A percentile compares a stretch with the other conserved stretches of the same genome.
Conservation (phyloP, 2,329 filamentous ascomycete species). For the Colletotrichum caudatum region DNA sequence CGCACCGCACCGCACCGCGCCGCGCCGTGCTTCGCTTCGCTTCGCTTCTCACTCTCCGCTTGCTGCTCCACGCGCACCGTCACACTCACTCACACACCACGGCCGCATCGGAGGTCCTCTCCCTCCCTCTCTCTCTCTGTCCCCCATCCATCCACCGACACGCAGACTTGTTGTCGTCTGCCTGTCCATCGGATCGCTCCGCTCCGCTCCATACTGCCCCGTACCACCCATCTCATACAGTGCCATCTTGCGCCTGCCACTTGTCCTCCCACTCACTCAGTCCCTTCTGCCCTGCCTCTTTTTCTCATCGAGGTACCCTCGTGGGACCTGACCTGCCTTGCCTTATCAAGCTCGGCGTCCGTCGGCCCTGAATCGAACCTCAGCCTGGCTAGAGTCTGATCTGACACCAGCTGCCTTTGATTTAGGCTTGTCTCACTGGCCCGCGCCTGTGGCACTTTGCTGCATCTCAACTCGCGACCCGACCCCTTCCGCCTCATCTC, state of each 20-base stretch:
- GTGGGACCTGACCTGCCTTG: conserved; percentile 16
- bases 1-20: conserved; percentile 1
- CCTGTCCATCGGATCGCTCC: conserved; percentile 10
- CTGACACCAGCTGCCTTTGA: conserved; percentile 19
- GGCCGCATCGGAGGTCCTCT: conserved; percentile 23
- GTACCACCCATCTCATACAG: background rate
- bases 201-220: conserved; percentile 2
- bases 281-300: background rate
- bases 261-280: background rate
- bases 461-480: background rate
- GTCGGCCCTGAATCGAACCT: conserved; percentile 30
- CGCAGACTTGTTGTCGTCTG: conserved; percentile 7
- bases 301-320: conserved; percentile 12
- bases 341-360: conserved; percentile 18
- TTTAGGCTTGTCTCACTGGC: conserved; percentile 37
- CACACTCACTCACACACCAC: conserved; percentile 15
- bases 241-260: conserved; percentile 15
- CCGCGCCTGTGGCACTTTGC: conserved; percentile 25
- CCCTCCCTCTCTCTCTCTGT: background rate
- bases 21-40: background rate
- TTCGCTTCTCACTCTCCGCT: conserved; percentile 18
- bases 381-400: conserved; percentile 20
- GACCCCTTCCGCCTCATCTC: conserved; percentile 24
- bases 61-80: conserved; percentile 38
- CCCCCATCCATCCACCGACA: conserved; percentile 3